Evolutionary conservation across 2,329 filamentous ascomycete genomes (phyloP).

Genomic region (Talaromyces verruculosus): DNA sequence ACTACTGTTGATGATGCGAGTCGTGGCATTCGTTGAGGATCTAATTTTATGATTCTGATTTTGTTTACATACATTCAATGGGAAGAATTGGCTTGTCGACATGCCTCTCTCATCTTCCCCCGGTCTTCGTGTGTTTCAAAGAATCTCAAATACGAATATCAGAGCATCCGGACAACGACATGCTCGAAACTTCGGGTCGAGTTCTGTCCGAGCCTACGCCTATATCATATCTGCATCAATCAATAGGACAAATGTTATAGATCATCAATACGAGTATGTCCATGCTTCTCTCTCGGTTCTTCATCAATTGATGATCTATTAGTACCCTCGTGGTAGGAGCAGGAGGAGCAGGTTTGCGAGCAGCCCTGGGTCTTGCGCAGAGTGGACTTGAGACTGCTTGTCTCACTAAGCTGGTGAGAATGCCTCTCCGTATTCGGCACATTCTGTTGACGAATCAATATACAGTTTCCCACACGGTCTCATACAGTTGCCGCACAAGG

Average conservation of each 20-base stretch:
- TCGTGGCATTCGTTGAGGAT: neutral
- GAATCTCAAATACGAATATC: neutral
- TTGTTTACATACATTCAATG: neutral
- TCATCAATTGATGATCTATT: neutral
- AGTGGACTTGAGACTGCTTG: conserved; percentile 65
- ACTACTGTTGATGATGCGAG: neutral
- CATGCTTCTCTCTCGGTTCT: neutral
- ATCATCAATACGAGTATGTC: conserved; percentile 28
- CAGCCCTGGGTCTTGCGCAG: conserved; percentile 64
- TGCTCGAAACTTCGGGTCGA: neutral
- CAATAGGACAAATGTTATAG: conserved; percentile 8
- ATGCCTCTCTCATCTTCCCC: neutral
- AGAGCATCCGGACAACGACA: neutral
- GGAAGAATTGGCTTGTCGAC: neutral
- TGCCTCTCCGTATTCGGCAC: too few species aligned
- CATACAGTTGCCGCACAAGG: conserved; percentile 67
- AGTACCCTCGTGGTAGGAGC: conserved; percentile 75
- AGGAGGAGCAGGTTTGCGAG: conserved; percentile 62
- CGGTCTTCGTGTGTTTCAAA: neutral
- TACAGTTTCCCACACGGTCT: conserved; percentile 58
- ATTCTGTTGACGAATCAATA: too few species aligned
- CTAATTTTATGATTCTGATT: neutral
- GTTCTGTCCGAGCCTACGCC: neutral
- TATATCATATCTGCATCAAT: neutral
- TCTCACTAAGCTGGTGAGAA: conserved; percentile 55